Evolutionary conservation across 116 monocot genomes (phyloP), one percentile per base, ranked within the genome.

Genomic region (Thalassia testudinum): DNA sequence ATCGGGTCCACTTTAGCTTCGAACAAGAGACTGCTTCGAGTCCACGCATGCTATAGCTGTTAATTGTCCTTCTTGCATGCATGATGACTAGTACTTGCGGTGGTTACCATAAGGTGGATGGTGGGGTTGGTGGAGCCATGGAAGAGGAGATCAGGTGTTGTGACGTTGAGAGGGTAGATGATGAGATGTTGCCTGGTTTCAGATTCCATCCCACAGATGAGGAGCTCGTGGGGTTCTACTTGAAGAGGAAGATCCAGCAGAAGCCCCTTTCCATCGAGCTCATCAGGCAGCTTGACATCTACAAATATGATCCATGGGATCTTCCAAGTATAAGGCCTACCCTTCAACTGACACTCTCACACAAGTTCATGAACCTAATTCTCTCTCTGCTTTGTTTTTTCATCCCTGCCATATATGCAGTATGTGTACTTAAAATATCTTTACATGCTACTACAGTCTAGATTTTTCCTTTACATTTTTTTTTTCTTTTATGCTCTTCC

Each of bases 291-390:
- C 49, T 66, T 16, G 61, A 72, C 48, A 66, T 72, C 38, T 72
- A 72, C 66, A 72, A 72, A 38, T 62, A 66, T 47, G 72, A 72
- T 8, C 72, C 72, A 42, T 72, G 72, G 72, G 72, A 72, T 44
- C 72, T 72, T 27, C 66, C 72, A 43, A 62, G 72, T 72, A 56
- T n/a, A n/a, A 63, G 63, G 10, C 12, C 8, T 23, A 56, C 34
- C 13, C 2, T 25, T 25, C 24, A 50, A n/a, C 16, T 27, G 11
- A 14, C 16, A 16, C n/a, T 47, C 14, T 19, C 20, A 17, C 20
- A 47, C 47, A 38, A 7, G 38, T 7, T 38, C 38, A 38, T 38
- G 13, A 38, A 7, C 38, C 13, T 38, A 38, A 38, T n/a, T n/a
- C n/a, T n/a, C n/a, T n/a, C n/a, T n/a, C n/a, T n/a, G n/a, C n/a